These are phyloP conservation scores for Neurospora sp. DNA, from an alignment of 495 filamentous ascomycete species.

Conservation along the genomic window DNA sequence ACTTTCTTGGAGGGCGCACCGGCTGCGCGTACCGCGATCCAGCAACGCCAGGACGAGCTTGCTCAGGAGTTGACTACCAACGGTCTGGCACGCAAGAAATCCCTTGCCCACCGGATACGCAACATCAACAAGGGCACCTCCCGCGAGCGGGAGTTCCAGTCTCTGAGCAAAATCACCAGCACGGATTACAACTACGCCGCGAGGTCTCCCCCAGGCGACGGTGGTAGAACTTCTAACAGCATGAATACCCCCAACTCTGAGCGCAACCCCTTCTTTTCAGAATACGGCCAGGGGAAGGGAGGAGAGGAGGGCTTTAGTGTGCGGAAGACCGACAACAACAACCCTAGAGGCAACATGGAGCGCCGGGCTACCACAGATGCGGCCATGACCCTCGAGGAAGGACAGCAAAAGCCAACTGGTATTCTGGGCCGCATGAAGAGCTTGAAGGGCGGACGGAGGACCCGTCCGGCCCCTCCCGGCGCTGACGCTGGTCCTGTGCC, in stretches of 20 bases:
- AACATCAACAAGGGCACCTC: conserved; percentile 48
- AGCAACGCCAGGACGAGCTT: conserved; percentile 64
- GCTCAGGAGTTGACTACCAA: conserved; percentile 37
- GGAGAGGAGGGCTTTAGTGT: conserved; percentile 36
- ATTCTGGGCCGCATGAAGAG: conserved; percentile 84
- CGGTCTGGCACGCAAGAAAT: conserved; percentile 83
- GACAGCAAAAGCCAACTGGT: conserved; percentile 39
- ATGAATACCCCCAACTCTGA: conserved; percentile 54
- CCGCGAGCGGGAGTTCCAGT: conserved; percentile 32
- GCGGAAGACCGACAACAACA: conserved; percentile 33
- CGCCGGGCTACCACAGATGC: conserved; percentile 63
- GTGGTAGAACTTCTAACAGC: conserved; percentile 55
- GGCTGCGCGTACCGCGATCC: conserved; percentile 73
- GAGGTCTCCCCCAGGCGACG: conserved; percentile 42
- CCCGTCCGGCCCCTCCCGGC: conserved; percentile 22
- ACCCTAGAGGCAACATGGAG: conserved; percentile 53
- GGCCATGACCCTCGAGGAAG: conserved; percentile 24
- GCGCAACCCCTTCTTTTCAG: conserved; percentile 79
- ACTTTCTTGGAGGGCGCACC: conserved; percentile 95
- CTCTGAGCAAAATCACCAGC: conserved; percentile 43
- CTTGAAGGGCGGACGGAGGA: conserved; percentile 52
- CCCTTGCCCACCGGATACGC: conserved; percentile 75
- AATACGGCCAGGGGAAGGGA: conserved; percentile 44
- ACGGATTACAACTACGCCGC: conserved; percentile 30
- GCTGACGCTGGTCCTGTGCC: conserved; percentile 15